Percentiles rank a stretch among this genome's conserved stretches.
phyloP scores from a whole-genome alignment of 106 monocot genomes.

The Allium fistulosum region DNA sequence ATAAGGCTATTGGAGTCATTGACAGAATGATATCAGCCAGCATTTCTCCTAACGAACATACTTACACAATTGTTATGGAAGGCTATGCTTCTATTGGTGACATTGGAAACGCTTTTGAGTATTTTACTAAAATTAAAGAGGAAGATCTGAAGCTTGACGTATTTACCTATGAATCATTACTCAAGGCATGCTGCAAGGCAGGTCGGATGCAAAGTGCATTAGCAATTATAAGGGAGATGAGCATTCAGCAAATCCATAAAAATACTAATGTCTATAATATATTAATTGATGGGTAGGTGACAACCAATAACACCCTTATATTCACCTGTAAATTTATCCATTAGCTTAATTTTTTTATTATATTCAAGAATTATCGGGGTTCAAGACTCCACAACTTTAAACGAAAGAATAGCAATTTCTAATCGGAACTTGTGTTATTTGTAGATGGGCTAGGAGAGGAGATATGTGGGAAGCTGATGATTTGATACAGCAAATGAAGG shows the following conservation, averaged over 20 bases:
- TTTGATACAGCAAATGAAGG: constrained; percentile 94
- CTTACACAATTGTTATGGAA: constrained; percentile 92
- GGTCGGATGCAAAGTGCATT: constrained; percentile 98
- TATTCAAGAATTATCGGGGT: too few relatives aligned
- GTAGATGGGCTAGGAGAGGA: constrained; percentile 97
- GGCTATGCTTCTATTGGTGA: constrained; percentile 87
- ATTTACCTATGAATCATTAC: constrained; percentile 84
- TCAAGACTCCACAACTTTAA: too few relatives aligned
- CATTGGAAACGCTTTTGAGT: constrained; percentile 90
- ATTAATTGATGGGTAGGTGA: constrained; percentile 79
- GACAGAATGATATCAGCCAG: constrained; percentile 74
- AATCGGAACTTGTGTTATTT: constrained; percentile 9
- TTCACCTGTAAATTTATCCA: not conserved
- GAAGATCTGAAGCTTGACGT: constrained; percentile 80
- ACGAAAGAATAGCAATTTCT: not conserved
- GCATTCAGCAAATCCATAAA: constrained; percentile 50
- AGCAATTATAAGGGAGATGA: constrained; percentile 94
- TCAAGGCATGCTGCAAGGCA: constrained; percentile 97
- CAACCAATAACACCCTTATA: not conserved
- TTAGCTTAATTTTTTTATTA: too few relatives aligned
- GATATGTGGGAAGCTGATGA: constrained; percentile 98
- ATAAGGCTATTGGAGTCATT: constrained; percentile 72
- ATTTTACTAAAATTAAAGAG: constrained; percentile 94
- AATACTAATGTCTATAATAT: constrained; percentile 94
- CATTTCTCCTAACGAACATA: constrained; percentile 64